phyloP scores from a whole-genome alignment of 2,329 filamentous ascomycete genomes.

The Colletotrichum paranaense region DNA sequence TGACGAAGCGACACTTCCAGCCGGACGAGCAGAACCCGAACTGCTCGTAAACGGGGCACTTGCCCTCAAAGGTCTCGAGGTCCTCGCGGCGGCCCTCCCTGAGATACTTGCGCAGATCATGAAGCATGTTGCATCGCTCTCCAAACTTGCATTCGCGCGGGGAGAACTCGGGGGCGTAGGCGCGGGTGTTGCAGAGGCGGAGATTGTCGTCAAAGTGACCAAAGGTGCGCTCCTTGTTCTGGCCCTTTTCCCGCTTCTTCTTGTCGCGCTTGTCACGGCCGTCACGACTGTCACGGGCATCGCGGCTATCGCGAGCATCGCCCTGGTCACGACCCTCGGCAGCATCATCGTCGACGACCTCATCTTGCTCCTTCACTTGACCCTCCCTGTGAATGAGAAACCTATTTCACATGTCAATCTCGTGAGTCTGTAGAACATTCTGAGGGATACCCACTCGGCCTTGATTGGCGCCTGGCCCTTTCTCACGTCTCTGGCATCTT shows the following conservation, averaged over 20 bases:
- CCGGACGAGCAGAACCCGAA: conserved; percentile 84
- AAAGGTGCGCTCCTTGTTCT: conserved; percentile 87
- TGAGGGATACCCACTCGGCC: conserved; percentile 45
- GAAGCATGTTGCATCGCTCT: conserved; percentile 82
- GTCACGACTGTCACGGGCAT: conserved; percentile 56
- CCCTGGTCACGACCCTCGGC: conserved; percentile 56
- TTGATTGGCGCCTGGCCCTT: conserved; percentile 49
- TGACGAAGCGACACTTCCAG: conserved; percentile 94
- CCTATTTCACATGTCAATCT: conserved; percentile 37
- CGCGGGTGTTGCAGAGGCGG: conserved; percentile 80
- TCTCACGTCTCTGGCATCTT: conserved; percentile 36
- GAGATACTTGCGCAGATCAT: conserved; percentile 88
- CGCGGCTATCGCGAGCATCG: conserved; percentile 63
- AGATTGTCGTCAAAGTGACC: conserved; percentile 83
- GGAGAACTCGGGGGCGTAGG: conserved; percentile 82
- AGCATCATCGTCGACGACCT: conserved; percentile 58
- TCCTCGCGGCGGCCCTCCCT: conserved; percentile 84
- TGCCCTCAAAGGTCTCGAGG: conserved; percentile 78
- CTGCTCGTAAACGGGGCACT: conserved; percentile 84
- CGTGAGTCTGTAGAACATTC: neutral
- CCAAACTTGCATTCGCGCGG: conserved; percentile 81
- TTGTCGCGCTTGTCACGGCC: conserved; percentile 53
- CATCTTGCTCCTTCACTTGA: conserved; percentile 67
- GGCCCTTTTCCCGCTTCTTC: conserved; percentile 63
- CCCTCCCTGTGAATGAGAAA: conserved; percentile 45